A percentile compares a stretch with the other conserved stretches of the same genome.
Evolutionary conservation across 2,329 filamentous ascomycete genomes (phyloP).

Genomic region (Penicillium freii): DNA sequence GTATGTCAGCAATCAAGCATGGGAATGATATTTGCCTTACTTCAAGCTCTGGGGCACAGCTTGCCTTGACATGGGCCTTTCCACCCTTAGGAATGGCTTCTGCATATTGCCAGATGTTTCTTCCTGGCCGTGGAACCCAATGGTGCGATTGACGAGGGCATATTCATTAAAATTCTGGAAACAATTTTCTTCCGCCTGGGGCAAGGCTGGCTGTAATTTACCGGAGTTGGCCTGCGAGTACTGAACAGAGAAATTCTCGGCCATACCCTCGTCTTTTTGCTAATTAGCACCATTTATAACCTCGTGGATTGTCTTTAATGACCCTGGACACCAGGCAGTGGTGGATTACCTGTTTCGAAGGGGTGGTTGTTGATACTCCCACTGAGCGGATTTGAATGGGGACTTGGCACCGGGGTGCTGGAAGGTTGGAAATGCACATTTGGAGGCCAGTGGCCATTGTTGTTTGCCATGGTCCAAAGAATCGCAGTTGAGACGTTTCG

Average conservation of each 20-base stretch:
- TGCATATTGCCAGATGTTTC: too few relatives aligned
- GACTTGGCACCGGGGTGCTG: neutral
- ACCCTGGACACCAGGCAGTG: neutral
- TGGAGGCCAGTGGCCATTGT: neutral
- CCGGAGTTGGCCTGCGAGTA: too few relatives aligned
- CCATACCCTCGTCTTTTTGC: too few relatives aligned
- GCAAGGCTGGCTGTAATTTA: too few relatives aligned
- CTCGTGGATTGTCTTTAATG: too few relatives aligned
- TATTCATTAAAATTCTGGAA: too few relatives aligned
- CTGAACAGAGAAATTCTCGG: too few relatives aligned
- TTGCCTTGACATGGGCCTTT: neutral
- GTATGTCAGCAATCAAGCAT: neutral
- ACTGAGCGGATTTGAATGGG: neutral
- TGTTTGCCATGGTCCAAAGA: neutral
- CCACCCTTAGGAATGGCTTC: neutral
- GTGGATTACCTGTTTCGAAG: neutral
- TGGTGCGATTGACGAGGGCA: too few relatives aligned
- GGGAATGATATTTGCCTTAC: neutral
- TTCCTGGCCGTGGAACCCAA: too few relatives aligned
- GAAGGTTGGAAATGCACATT: neutral
- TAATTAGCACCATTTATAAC: too few relatives aligned
- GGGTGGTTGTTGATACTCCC: neutral
- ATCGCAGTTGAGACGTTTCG: neutral
- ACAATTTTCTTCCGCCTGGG: too few relatives aligned
- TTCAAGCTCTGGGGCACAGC: neutral